Evolutionary conservation across 768 basidiomycete species (phyloP).

Genomic region (Lyophyllum semitale): DNA sequence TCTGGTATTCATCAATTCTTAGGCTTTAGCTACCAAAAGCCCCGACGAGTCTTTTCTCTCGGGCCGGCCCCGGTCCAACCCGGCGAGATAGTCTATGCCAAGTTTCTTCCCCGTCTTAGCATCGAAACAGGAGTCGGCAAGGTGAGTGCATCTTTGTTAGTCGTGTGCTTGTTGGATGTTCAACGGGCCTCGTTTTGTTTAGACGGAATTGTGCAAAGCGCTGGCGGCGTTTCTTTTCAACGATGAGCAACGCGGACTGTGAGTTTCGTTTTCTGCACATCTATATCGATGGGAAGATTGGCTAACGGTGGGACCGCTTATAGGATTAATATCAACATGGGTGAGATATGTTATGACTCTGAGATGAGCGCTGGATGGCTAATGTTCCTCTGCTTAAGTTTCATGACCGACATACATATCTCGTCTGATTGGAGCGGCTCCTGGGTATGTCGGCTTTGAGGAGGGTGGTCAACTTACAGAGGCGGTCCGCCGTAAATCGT

Average conservation of each 20-base stretch:
- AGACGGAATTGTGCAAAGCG: slow-evolving; percentile 90
- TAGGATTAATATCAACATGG: slow-evolving; percentile 93
- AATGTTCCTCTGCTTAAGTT: slow-evolving; percentile 50
- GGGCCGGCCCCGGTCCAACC: no score
- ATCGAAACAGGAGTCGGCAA: slow-evolving; percentile 91
- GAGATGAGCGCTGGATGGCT: neutral
- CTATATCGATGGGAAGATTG: neutral
- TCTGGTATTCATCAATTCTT: no score
- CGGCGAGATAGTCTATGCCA: no score
- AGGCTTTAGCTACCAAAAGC: no score
- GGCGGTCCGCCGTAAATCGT: slow-evolving; percentile 88
- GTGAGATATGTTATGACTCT: slow-evolving; percentile 51
- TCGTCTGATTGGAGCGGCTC: slow-evolving; percentile 87
- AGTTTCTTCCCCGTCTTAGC: no score
- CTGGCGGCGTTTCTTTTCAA: slow-evolving; percentile 89
- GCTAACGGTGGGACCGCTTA: neutral
- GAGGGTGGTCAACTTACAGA: slow-evolving; percentile 89
- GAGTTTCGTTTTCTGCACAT: slow-evolving; percentile 33
- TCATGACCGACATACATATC: slow-evolving; percentile 93
- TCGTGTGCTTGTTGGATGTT: neutral
- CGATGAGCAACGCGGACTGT: slow-evolving; percentile 86
- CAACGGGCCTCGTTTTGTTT: neutral
- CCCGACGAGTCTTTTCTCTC: no score
- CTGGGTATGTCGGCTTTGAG: slow-evolving; percentile 93
- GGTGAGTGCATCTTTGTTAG: slow-evolving; percentile 31